Evolutionary conservation across 257 asterid genomes (phyloP), one percentile per base, ranked within the genome.

Genomic region (Agastache rugosa): DNA sequence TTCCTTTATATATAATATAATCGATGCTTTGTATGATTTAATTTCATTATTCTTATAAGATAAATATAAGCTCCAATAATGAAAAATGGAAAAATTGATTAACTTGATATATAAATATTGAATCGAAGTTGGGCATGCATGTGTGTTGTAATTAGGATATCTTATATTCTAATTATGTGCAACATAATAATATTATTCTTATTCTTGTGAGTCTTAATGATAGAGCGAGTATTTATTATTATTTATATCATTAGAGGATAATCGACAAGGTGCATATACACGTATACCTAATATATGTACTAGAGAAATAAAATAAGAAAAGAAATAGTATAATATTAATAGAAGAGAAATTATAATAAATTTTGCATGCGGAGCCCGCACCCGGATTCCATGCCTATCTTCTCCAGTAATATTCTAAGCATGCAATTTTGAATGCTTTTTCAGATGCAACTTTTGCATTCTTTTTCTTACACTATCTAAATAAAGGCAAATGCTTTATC

Each of bases 391-490:
- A 72, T 45, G 75, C 34, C 62, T 55, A 59, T 59, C 69, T 73
- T 41, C 83, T 62, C 83, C 76, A 41, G 68, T 62, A 53, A 79
- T 69, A 53, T 75, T 76, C 35, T 0, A 75, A 67, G 80, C 83
- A 79, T 79, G 80, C 83, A 71, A 55, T 8, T 55, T 71, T 65
- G 72, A 58, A 50, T 56, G 80, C 80, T 58, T 75, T 79, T 65
- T 19, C 75, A 76, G 75, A 63, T 67, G 50, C 72, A 73, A 76
- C 76, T 70, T 80, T 80, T 25, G 51, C 45, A 51, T 19, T 75
- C 69, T 15, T 75, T 58, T 71, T 75, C 42, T 54, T 45, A 54
- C 77, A 75, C 59, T 25, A 75, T 69, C 69, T 41, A 51, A 42
- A 20, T 31, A 62, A 79, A 73, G 69, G 11, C 8, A 31, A 11